Evolutionary conservation across 108 stramenopile genomes (phyloP).

Genomic region (Epithemia pelagica): DNA sequence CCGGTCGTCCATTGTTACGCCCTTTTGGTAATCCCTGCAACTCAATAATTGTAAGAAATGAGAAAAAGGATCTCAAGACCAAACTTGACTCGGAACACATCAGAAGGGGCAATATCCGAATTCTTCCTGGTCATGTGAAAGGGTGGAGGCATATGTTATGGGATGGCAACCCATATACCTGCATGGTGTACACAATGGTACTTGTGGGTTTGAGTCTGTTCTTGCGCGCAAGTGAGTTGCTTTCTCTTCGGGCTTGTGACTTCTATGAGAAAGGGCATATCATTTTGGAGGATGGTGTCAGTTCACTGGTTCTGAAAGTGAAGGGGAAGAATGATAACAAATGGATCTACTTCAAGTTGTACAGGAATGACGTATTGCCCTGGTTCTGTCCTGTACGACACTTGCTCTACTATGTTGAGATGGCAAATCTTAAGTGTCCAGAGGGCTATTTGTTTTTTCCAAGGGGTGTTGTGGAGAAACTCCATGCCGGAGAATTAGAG

Average conservation of each 20-base stretch:
- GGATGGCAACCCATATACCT: background rate
- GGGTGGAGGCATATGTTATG: background rate
- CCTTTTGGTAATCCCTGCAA: constrained; percentile 1
- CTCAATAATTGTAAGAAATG: background rate
- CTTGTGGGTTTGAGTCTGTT: constrained; percentile 1
- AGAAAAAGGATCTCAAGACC: background rate
- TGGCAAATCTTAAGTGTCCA: background rate
- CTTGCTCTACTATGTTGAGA: background rate
- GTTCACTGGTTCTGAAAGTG: background rate
- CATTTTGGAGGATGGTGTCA: background rate
- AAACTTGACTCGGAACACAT: background rate
- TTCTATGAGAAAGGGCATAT: constrained; percentile 1
- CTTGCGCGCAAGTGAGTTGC: background rate
- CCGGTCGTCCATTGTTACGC: background rate
- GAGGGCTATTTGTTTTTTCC: background rate
- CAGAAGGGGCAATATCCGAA: background rate
- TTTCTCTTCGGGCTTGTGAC: background rate
- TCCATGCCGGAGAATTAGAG: background rate
- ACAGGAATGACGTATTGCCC: background rate
- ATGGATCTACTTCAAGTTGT: background rate
- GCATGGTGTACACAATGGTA: background rate
- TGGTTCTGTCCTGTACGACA: constrained; percentile 7
- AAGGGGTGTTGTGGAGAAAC: background rate
- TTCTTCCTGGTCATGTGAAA: background rate
- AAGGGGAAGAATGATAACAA: constrained; percentile 3